These are phyloP conservation scores for Escovopsis sp. DNA, from an alignment of 2,329 filamentous ascomycete genomes.

Conservation along the genomic window DNA sequence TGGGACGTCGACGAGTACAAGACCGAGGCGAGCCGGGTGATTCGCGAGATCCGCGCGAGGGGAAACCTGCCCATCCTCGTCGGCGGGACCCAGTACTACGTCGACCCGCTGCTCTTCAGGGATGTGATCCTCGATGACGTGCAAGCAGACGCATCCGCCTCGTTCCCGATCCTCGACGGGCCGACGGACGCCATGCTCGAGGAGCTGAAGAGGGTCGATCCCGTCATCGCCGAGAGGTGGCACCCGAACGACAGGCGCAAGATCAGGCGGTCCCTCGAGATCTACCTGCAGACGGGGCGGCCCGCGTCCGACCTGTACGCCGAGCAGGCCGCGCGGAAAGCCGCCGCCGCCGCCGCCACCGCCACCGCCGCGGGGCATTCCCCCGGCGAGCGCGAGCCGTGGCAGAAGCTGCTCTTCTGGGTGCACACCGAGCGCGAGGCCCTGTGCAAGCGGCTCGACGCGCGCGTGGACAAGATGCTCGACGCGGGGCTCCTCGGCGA, in stretches of 20 bases:
- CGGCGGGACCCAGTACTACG: slow-evolving; percentile 92
- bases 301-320: slow-evolving; percentile 77
- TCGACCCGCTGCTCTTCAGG: slow-evolving; percentile 68
- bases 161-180: slow-evolving; percentile 57
- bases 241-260: slow-evolving; percentile 88
- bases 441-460: slow-evolving; percentile 57
- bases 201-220: slow-evolving; percentile 68
- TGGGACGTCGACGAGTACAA: slow-evolving; percentile 77
- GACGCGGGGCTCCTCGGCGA: slow-evolving; percentile 36
- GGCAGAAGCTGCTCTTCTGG: slow-evolving; percentile 67
- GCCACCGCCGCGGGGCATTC: neutral
- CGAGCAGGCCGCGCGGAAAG: slow-evolving; percentile 45
- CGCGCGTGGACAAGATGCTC: slow-evolving; percentile 75
- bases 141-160: slow-evolving; percentile 18
- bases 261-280: slow-evolving; percentile 78
- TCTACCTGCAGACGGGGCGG: slow-evolving; percentile 69
- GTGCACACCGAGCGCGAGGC: slow-evolving; percentile 58
- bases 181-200: slow-evolving; percentile 57
- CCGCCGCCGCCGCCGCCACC: slow-evolving; percentile 12
- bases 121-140: slow-evolving; percentile 41
- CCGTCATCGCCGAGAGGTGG: slow-evolving; percentile 79
- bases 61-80: slow-evolving; percentile 81
- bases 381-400: slow-evolving; percentile 13
- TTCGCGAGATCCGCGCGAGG: slow-evolving; percentile 62
- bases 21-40: slow-evolving; percentile 49